Conservation (phyloP, 1,139 yeast genomes). For the Blastobotrys illinoisensis region DNA sequence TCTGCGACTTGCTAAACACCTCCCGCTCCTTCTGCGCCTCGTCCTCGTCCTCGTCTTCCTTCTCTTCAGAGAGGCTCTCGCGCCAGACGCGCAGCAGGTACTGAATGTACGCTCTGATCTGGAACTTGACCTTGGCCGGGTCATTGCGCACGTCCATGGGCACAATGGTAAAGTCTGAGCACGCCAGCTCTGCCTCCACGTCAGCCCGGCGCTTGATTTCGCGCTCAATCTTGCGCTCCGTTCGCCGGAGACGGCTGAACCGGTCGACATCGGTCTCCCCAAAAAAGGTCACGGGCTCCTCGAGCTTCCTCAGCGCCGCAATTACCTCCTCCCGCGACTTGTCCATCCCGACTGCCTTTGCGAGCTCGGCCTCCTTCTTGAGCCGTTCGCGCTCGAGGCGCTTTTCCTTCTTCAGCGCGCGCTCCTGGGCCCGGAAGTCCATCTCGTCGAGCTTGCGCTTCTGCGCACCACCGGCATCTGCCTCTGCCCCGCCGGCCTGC, state of each 20-base stretch:
- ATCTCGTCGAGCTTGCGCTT: slow-evolving; percentile 3
- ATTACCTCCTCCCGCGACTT: slow-evolving; percentile 47
- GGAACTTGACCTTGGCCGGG: slow-evolving; percentile 35
- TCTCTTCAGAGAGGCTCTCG: slow-evolving; percentile 4
- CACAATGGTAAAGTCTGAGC: slow-evolving; percentile 23
- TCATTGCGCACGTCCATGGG: slow-evolving; percentile 38
- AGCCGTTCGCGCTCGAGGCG: slow-evolving; percentile 14
- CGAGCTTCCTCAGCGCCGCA: slow-evolving; percentile 37
- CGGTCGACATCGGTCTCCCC: slow-evolving; percentile 39
- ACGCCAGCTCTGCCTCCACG: slow-evolving; percentile 15
- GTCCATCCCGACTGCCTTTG: slow-evolving; percentile 8
- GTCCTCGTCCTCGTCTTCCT: slow-evolving; percentile 10
- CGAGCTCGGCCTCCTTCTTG: slow-evolving; percentile 14
- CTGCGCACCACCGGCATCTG: slow-evolving; percentile 10
- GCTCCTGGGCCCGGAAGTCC: slow-evolving; percentile 17
- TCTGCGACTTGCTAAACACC: slow-evolving; percentile 46
- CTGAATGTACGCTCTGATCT: slow-evolving; percentile 46
- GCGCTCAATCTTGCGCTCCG: slow-evolving; percentile 27
- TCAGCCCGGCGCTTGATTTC: slow-evolving; percentile 25
- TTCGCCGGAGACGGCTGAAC: slow-evolving; percentile 21
- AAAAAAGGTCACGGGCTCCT: slow-evolving; percentile 39
- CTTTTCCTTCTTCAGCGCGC: slow-evolving; percentile 23
- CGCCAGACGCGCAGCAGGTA: slow-evolving; percentile 46
- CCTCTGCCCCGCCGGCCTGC: slow-evolving; percentile 8
- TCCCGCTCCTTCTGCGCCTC: slow-evolving; percentile 15